Evolutionary conservation across 805 yeast genomes (phyloP).

Genomic region (Grigorovia humatica): DNA sequence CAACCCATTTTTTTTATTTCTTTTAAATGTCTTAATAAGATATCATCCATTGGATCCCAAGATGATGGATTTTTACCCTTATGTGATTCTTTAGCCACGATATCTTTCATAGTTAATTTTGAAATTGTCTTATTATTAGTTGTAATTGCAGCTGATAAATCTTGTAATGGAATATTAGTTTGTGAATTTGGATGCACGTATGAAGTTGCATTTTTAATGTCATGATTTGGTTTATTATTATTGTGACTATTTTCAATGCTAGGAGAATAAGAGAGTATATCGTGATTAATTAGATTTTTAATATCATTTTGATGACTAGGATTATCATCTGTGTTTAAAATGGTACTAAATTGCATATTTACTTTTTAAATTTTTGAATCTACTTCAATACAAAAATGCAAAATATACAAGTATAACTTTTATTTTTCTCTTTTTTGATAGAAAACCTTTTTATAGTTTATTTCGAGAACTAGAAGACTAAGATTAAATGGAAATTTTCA

Average conservation of each 20-base stretch:
- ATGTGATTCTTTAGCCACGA: neutral
- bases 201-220: neutral
- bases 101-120: neutral
- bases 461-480: neutral
- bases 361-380: neutral
- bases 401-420: neutral
- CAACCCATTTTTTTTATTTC: constrained; percentile 80
- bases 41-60: constrained; percentile 75
- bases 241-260: too few relatives aligned
- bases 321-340: neutral
- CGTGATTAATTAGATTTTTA: neutral
- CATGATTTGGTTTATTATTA: neutral
- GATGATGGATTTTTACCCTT: constrained; percentile 38
- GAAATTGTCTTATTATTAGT: neutral
- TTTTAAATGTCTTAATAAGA: constrained; percentile 60
- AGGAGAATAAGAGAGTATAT: neutral
- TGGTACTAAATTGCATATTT: neutral
- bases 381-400: neutral
- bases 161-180: neutral
- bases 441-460: neutral
- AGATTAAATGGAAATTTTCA: neutral
- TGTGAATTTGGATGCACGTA: neutral
- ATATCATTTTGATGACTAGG: neutral
- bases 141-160: neutral
- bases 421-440: neutral